Conservation (phyloP, 140 eudicot species). For the Senecio squalidus region DNA sequence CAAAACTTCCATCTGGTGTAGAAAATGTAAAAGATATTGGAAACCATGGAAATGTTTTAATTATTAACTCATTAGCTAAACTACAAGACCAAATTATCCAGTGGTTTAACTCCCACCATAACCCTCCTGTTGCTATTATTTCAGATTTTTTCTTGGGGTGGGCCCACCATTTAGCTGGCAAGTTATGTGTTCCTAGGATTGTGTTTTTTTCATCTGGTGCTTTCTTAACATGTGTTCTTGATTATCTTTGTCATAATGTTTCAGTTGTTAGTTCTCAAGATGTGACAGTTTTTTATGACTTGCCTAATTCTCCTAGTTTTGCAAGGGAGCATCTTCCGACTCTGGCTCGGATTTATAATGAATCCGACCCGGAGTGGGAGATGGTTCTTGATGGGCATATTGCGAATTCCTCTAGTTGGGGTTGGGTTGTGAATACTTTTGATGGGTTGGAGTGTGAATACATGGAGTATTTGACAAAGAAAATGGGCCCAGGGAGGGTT, state of each 20-base stretch:
- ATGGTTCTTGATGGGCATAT: conserved; percentile 33
- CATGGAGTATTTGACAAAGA: conserved; percentile 26
- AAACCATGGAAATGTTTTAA: conserved; percentile 36
- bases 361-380: conserved; percentile 42
- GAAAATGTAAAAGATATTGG: conserved; percentile 75
- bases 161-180: conserved; percentile 47
- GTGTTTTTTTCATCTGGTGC: conserved; percentile 44
- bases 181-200: conserved; percentile 45
- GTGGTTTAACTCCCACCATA: conserved; percentile 48
- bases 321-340: conserved; percentile 43
- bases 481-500: conserved; percentile 43
- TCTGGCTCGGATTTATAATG: conserved; percentile 27
- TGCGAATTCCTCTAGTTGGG: conserved; percentile 45
- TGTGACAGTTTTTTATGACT: conserved; percentile 22
- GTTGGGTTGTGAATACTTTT: conserved; percentile 52
- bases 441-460: conserved; percentile 43
- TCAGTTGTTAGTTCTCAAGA: conserved; percentile 17
- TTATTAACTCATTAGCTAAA: conserved; percentile 40
- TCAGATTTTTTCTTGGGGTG: conserved; percentile 80
- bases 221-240: conserved; percentile 19
- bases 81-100: conserved; percentile 38
- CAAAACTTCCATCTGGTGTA: conserved; percentile 45
- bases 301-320: conserved; percentile 58
- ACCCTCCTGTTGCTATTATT: conserved; percentile 63
- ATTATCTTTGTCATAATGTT: conserved; percentile 20